Evolutionary conservation across 2,329 filamentous ascomycete species (phyloP), one percentile per base, ranked within the genome.

Genomic region (Fusarium sulawesiense): DNA sequence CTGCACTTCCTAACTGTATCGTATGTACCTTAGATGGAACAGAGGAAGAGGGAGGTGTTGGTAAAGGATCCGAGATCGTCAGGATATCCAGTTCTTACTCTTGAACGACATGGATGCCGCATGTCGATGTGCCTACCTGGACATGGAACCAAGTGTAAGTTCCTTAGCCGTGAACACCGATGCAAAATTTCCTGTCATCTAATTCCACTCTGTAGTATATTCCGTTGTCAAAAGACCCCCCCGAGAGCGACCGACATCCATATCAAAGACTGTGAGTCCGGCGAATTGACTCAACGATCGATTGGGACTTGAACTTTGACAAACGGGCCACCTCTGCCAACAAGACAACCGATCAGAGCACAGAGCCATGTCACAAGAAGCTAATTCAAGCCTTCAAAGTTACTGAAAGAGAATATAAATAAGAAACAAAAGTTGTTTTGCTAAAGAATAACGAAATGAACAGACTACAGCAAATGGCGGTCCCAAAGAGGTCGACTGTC

Each of bases 151-250:
- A 11, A 12, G 18, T n/a, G 34, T 37, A 12, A 37, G 34, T 11
- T 37, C 34, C 18, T n/a, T 12, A n/a, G 18, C 34, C 34, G 6
- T n/a, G 34, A 18, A 18, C 34, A 18, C 32, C 14, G 30, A 5
- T 34, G 16, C 16, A 34, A 34, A 9, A 5, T 18, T 18, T 34
- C 16, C 16, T 37, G 34, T n/a, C 34, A 7, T 37, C 34, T n/a
- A 7, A 37, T 12, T 12, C 18, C 10, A 12, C 18, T n/a, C 5
- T 37, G 34, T 37, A 37, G 34, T 37, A 37, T n/a, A 37, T 7
- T 2, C 7, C 0, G 18, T 11, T n/a, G 11, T 37, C 12, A 3
- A 4, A n/a, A 37, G 11, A 10, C 1, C 18, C 18, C 18, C 3
- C 20, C 20, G 20, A 37, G 18, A 12, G 18, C 10, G 7, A 12